These are phyloP conservation scores for Ganoderma lingzhi DNA, from an alignment of 1,284 basidiomycete genomes.

Conservation along the genomic window DNA sequence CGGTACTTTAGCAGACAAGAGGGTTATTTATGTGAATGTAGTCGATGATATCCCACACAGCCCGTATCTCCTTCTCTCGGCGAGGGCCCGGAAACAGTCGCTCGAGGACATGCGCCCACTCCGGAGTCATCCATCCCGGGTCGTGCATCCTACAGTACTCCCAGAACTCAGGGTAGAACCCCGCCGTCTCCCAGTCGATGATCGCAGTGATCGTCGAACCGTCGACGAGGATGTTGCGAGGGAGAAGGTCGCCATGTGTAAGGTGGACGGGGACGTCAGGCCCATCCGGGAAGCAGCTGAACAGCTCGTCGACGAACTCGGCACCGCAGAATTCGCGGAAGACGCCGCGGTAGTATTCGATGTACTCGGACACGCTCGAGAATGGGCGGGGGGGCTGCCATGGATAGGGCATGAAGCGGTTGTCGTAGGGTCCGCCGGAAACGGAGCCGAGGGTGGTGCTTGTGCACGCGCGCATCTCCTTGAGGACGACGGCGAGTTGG, in stretches of 20 bases:
- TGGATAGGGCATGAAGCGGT: not conserved
- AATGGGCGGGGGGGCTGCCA: not conserved
- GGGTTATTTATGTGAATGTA: not conserved
- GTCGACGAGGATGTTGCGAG: not conserved
- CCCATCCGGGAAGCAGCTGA: not conserved
- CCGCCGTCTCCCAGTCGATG: not conserved
- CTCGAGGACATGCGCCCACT: not conserved
- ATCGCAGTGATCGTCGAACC: not conserved
- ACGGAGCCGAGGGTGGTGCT: not conserved
- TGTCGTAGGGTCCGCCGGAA: not conserved
- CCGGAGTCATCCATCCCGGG: not conserved
- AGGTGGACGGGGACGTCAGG: too few relatives aligned
- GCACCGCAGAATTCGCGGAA: not conserved
- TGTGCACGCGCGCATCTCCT: not conserved
- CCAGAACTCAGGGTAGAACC: not conserved
- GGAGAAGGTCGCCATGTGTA: not conserved
- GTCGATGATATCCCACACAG: not conserved
- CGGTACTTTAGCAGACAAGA: not conserved
- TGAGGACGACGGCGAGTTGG: not conserved
- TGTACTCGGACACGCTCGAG: not conserved
- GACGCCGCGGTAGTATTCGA: not conserved
- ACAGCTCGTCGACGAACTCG: not conserved
- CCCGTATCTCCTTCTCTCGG: not conserved
- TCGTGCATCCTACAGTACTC: conserved; percentile 2
- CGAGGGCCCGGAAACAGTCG: not conserved